A percentile compares a stretch with the other conserved stretches of the same genome.
Evolutionary conservation across 305 asterid genomes (phyloP).

Genomic region (Euphrasia arctica): DNA sequence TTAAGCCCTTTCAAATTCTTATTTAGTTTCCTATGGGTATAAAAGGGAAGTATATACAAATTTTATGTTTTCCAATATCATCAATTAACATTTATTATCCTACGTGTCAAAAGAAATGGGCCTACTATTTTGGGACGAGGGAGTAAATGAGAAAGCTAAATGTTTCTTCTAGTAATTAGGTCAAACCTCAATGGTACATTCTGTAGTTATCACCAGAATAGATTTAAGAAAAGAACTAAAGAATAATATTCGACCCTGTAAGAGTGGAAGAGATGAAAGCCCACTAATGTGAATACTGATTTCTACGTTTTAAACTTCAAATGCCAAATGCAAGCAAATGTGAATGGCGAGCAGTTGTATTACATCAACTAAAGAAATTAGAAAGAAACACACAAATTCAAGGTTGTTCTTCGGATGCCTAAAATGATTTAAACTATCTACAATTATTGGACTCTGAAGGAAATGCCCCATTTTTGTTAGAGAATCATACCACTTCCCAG

Average conservation of each 20-base stretch:
- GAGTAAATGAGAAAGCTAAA: too few species aligned
- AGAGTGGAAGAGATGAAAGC: background rate
- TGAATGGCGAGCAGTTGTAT: background rate
- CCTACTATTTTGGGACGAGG: too few species aligned
- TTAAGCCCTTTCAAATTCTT: too few species aligned
- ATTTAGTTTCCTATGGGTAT: too few species aligned
- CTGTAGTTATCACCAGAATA: background rate
- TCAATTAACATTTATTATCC: too few species aligned
- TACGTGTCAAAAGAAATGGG: too few species aligned
- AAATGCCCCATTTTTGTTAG: background rate
- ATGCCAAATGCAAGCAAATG: background rate
- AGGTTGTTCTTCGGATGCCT: background rate
- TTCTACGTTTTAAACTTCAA: background rate
- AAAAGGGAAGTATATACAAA: too few species aligned
- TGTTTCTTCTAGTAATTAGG: too few species aligned
- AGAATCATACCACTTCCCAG: background rate
- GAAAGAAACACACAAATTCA: constrained; percentile 2
- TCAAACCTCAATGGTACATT: too few species aligned
- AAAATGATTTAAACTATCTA: background rate
- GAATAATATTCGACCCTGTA: background rate
- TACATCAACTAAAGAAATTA: background rate
- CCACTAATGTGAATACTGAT: background rate
- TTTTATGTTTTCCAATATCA: too few species aligned
- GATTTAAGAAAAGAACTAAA: background rate
- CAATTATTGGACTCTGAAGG: background rate